Base-by-base conservation (phyloP, 139 green algal genomes). In the Asterochloris sp. region DNA sequence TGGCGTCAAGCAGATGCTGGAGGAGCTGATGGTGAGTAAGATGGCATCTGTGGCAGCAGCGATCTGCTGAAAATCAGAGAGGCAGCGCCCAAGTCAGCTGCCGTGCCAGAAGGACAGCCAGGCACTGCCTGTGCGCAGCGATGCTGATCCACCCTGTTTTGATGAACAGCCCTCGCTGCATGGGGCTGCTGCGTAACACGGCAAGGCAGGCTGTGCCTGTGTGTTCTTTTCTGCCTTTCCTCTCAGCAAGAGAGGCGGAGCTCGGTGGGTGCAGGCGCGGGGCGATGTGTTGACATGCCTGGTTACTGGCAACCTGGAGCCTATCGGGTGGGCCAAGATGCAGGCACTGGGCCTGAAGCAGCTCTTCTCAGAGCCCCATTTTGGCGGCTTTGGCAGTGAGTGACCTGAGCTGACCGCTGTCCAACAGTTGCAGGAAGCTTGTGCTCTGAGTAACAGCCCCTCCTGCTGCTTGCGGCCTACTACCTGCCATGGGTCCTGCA, bases 301-400 rank as follows among this genome's bases (percentile, higher is more conserved):
- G 78, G 94, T 97, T 68, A 98, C 95, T 9, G 96, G 96, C 62
- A 99, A 99, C 88, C 91, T 99, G 62, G 89, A 97, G 82, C 91
- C 92, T 1, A 97, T 99, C 73, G 96, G 91, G 11, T 96, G 93
- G 93, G 82, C 82, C 60, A 98, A 98, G 81, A 95, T 96, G 92
- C 78, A 89, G 66, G 89, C 89, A 0, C 81, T 97, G 76, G 94
- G 94, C 12, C 73, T 98, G 0, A 77, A 90, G 13, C 67, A 91
- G 74, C 88, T 94, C 13, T 98, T 98, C 89, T 93, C 66, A 11
- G 24, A 83, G 15, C 90, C 92, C 17, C 76, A 88, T 8, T 98
- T 98, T 88, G 95, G 95, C 27, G 95, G 96, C 17, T 98, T 98
- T 89, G 94, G 95, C 13, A 93, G 63, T 54, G 6, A 54, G 38